Conservation (phyloP, 257 asterid genomes). For the Solanum infundibuliforme region DNA sequence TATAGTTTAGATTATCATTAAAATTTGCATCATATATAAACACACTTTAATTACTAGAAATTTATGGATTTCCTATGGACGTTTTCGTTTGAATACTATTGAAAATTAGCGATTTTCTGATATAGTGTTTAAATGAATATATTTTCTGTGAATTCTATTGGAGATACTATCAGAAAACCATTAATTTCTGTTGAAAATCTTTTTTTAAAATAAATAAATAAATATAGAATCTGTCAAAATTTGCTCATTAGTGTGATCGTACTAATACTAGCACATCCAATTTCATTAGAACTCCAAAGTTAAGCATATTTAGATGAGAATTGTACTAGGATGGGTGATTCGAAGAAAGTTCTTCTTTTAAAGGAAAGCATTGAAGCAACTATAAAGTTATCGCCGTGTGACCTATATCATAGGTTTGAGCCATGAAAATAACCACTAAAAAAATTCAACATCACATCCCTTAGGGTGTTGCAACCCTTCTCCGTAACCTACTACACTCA, state of each 20-base stretch:
- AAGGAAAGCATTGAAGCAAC: no score
- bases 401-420: no score
- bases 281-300: neutral
- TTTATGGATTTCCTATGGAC: neutral
- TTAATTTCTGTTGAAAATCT: accelerated
- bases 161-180: neutral
- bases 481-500: neutral
- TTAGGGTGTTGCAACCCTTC: neutral
- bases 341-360: no score
- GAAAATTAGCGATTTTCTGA: neutral
- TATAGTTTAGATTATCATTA: neutral
- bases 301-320: neutral
- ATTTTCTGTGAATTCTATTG: neutral
- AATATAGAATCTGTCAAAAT: neutral
- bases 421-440: no score
- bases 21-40: neutral
- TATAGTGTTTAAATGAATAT: no score
- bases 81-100: neutral
- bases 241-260: neutral
- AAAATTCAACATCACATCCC: no score
- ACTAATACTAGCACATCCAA: accelerated
- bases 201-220: neutral
- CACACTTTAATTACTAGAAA: no score
- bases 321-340: neutral
- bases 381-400: no score